Evolutionary conservation across 345 rosid species (phyloP).

Genomic region (Alliaria petiolata): DNA sequence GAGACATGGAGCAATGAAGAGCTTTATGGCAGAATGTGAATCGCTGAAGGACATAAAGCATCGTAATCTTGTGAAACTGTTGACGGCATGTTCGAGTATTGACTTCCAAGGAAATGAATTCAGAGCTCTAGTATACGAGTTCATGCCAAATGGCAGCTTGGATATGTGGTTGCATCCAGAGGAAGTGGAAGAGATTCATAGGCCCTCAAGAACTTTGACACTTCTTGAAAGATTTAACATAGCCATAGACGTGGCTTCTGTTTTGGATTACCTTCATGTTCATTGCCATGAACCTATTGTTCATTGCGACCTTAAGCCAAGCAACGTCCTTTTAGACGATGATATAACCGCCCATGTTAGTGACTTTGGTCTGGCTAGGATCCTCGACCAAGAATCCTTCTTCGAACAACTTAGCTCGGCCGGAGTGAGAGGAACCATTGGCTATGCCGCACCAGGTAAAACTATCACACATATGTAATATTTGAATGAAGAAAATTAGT

Average conservation of each 20-base stretch:
- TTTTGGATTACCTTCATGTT: constrained; percentile 21
- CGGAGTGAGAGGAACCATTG: not conserved
- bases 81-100: constrained; percentile 47
- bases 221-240: constrained; percentile 36
- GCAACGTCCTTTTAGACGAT: constrained; percentile 20
- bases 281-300: constrained; percentile 14
- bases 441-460: constrained; percentile 2
- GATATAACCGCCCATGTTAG: constrained; percentile 23
- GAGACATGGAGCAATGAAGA: constrained; percentile 38
- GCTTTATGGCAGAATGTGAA: constrained; percentile 48
- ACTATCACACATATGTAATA: not conserved
- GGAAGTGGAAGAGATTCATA: not conserved
- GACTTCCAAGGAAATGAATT: constrained; percentile 46
- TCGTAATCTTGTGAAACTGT: constrained; percentile 45
- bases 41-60: constrained; percentile 40
- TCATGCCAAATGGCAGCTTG: constrained; percentile 47
- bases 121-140: constrained; percentile 46
- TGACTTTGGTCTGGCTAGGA: constrained; percentile 30
- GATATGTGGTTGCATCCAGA: constrained; percentile 41
- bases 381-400: constrained; percentile 9
- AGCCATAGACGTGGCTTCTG: constrained; percentile 27
- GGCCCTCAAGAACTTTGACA: constrained; percentile 9
- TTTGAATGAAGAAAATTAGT: not conserved
- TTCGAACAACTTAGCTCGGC: constrained; percentile 1
- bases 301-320: constrained; percentile 32